These are phyloP conservation scores for Plasmodium vivax DNA, from an alignment of 169 alveolate species.

Conservation along the genomic window DNA sequence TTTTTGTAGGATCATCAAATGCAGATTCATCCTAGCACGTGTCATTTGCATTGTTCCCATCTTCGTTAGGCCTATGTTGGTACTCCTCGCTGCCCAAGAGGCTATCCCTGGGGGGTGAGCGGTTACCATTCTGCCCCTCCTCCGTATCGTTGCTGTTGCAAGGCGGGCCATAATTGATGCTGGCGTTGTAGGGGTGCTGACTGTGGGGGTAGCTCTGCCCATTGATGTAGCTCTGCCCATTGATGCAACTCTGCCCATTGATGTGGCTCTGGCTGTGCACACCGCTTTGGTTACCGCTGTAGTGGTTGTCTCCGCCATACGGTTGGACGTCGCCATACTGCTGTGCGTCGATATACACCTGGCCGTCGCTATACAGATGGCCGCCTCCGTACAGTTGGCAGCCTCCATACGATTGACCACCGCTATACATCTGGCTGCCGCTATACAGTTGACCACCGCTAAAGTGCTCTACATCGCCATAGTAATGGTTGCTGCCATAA, in stretches of 20 bases:
- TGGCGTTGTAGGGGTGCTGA: background rate
- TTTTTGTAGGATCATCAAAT: background rate
- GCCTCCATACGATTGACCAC: background rate
- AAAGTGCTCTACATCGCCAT: background rate
- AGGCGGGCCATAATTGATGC: background rate
- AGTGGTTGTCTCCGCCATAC: background rate
- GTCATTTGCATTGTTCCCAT: background rate
- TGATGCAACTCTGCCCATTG: background rate
- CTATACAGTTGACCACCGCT: background rate
- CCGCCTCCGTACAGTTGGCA: background rate
- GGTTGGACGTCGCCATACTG: background rate
- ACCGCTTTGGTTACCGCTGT: background rate
- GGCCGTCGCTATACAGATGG: background rate
- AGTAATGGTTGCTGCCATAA: background rate
- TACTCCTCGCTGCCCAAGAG: background rate
- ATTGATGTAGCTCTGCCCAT: background rate
- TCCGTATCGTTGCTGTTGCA: background rate
- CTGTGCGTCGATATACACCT: background rate
- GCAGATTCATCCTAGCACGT: background rate
- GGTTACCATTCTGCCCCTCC: background rate
- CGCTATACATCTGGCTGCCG: background rate
- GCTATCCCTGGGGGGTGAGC: background rate
- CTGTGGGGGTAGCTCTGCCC: background rate
- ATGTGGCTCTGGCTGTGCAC: background rate
- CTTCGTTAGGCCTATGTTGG: background rate